Evolutionary conservation across 371 early-diverging fungal genomes (phyloP), one percentile per base, ranked within the genome.

Genomic region (Apophysomyces elegans): DNA sequence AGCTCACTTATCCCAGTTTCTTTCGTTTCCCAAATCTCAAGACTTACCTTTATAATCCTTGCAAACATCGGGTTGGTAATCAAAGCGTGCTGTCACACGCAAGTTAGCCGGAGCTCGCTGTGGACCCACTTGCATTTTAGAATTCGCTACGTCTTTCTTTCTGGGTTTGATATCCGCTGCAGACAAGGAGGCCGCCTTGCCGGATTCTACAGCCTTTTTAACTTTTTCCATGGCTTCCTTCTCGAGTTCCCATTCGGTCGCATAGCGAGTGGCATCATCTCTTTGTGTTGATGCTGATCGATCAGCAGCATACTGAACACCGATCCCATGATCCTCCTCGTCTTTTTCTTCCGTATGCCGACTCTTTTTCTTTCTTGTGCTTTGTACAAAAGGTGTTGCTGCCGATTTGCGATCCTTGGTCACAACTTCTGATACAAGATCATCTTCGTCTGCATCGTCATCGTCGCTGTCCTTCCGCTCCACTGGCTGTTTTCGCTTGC

Each of bases 31-130:
- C 64, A 71, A 38, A 14, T 21, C 36, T 16, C 12, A 38, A 43
- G 16, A 69, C 13, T 80, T 85, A 81, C 91, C 91, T 80, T 97
- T 97, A 80, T 97, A 99, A 83, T 99, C 99, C 80, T 99, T 99
- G 86, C 99, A 99, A 37, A 99, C 84, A 67, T 96, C 96, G n/a
- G 96, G 96, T 74, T 96, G 95, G 79, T 97, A 99, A 79, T 99
- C 99, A 66, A 97, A 92, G 9, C 93, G 87, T 56, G 85, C 86
- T 5, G 94, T 94, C 0, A 96, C 90, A 59, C 98, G 87, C 47
- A 97, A 82, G 71, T 96, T 91, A 13, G 93, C 77, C 14, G 94
- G 87, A 2, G 91, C 96, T 14, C 86, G 75, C 60, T 95, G 88
- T 4, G 99, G 97, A 1, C 99, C 97, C 0, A 93, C 90, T 56